Conservation (phyloP, 495 filamentous ascomycete species). For the Aspergillus hancockii region DNA sequence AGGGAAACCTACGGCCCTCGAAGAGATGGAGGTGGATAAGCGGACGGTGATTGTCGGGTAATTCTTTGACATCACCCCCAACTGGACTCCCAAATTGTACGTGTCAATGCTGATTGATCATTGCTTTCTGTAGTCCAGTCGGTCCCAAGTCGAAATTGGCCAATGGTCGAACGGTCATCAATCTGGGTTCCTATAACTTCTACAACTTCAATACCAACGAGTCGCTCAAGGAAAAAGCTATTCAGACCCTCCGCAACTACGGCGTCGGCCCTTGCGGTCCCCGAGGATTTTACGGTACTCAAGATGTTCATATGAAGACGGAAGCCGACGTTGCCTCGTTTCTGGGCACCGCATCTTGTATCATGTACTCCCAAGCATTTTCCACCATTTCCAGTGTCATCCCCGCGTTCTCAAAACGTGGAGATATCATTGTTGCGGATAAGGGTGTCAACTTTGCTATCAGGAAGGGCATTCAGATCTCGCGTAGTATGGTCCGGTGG, state of each 20-base stretch:
- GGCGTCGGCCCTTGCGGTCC: conserved; percentile 96
- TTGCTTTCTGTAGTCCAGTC: conserved; percentile 62
- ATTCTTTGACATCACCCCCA: conserved; percentile 6
- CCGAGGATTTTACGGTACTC: conserved; percentile 96
- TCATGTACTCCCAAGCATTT: conserved; percentile 94
- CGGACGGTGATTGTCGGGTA: conserved; percentile 86
- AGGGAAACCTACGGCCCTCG: conserved; percentile 64
- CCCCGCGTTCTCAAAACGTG: conserved; percentile 93
- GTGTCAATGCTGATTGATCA: conserved; percentile 21
- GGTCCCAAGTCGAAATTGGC: conserved; percentile 87
- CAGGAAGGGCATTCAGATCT: conserved; percentile 90
- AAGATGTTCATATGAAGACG: conserved; percentile 97
- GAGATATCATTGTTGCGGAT: conserved; percentile 98
- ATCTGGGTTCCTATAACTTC: conserved; percentile 92
- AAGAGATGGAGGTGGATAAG: conserved; percentile 82
- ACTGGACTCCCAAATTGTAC: neutral
- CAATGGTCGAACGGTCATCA: conserved; percentile 86
- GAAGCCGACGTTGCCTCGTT: conserved; percentile 92
- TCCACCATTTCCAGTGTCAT: conserved; percentile 93
- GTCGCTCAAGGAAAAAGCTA: conserved; percentile 87
- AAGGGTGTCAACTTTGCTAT: conserved; percentile 91
- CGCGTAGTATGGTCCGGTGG: conserved; percentile 85
- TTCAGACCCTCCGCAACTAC: conserved; percentile 89
- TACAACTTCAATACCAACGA: conserved; percentile 96
- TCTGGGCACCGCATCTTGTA: conserved; percentile 81